phyloP scores from a whole-genome alignment of 2,329 filamentous ascomycete species.

The Aspergillus novoparasiticus region DNA sequence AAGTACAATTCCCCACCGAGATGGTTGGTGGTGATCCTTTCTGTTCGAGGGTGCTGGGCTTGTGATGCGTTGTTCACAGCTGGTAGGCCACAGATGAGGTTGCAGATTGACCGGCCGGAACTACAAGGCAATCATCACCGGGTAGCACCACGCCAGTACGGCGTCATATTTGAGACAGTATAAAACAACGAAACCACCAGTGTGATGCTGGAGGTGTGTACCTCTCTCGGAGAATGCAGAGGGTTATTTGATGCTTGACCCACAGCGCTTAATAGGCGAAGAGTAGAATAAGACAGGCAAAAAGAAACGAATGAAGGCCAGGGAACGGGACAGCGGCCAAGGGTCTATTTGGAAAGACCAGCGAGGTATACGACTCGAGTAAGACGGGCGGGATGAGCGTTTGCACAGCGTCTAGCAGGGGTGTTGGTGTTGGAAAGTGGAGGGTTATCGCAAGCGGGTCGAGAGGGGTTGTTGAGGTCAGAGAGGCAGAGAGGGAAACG shows the following conservation, averaged over 20 bases:
- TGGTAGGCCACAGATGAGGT: slow-evolving; percentile 38
- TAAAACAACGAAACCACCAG: slow-evolving; percentile 21
- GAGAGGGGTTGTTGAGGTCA: slow-evolving; percentile 23
- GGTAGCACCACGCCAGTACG: slow-evolving; percentile 40
- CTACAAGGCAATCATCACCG: slow-evolving; percentile 42
- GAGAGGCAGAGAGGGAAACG: slow-evolving; percentile 16
- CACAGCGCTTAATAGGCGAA: background rate
- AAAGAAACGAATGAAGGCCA: slow-evolving; percentile 2
- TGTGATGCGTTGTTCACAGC: slow-evolving; percentile 43
- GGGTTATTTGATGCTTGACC: background rate
- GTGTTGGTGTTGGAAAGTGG: slow-evolving; percentile 3
- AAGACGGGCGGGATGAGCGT: slow-evolving; percentile 7
- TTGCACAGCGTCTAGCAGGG: slow-evolving; percentile 26
- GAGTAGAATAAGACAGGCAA: background rate
- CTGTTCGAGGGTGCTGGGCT: slow-evolving; percentile 31
- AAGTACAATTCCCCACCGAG: slow-evolving; percentile 17
- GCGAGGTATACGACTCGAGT: background rate
- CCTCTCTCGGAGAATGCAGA: slow-evolving; percentile 11
- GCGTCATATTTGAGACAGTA: slow-evolving; percentile 38
- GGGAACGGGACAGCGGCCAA: background rate
- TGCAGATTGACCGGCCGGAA: slow-evolving; percentile 38
- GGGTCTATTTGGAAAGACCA: background rate
- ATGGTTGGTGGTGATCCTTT: slow-evolving; percentile 34
- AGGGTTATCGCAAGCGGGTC: slow-evolving; percentile 22
- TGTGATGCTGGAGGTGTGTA: slow-evolving; percentile 13